Base-by-base conservation (phyloP, 2,329 filamentous ascomycete species). In the Diplodia seriata region DNA sequence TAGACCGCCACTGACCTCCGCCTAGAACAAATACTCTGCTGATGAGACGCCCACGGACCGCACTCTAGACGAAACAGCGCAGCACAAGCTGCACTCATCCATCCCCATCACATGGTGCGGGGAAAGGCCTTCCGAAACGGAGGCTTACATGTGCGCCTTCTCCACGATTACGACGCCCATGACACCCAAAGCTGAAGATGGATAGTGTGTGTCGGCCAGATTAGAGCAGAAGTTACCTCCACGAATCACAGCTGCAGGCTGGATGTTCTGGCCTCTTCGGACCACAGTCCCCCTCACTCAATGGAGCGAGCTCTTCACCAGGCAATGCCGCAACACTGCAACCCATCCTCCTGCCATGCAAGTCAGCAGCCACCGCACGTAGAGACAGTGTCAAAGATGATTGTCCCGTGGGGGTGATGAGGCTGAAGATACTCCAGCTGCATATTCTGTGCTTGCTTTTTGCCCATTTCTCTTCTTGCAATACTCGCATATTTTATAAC, bases 131-230 rank as follows among this genome's bases (percentile, higher is more conserved):
- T 15, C 55, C 11, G n/a, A 57, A 57, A 40, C 12, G 55, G 29
- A 43, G 12, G 36, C 55, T 43, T 26, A 57, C 55, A 29, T 55
- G 53, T 36, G 29, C 33, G 31, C 31, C 31, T 33, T 33, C 31
- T 33, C 31, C 55, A 15, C 11, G 55, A 57, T 57, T 57, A 57
- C 55, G 33, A 57, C 36, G 55, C 20, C 7, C 55, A 43, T 36
- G 20, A 9, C n/a, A 14, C 43, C 11, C 11, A 40, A 33, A 26
- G 18, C 33, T 57, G 15, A 43, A n/a, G 1, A 40, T 26, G n/a
- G 9, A 23, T n/a, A n/a, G 29, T 15, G 11, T 40, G 8, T 26
- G 33, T 6, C 12, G n/a, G 14, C 33, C 55, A 26, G 9, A 23
- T 43, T 18, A 14, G n/a, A 57, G 55, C 55, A 57, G n/a, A 14